Base-by-base conservation (phyloP, 306 rosid genomes). In the Acmispon strigosus region DNA sequence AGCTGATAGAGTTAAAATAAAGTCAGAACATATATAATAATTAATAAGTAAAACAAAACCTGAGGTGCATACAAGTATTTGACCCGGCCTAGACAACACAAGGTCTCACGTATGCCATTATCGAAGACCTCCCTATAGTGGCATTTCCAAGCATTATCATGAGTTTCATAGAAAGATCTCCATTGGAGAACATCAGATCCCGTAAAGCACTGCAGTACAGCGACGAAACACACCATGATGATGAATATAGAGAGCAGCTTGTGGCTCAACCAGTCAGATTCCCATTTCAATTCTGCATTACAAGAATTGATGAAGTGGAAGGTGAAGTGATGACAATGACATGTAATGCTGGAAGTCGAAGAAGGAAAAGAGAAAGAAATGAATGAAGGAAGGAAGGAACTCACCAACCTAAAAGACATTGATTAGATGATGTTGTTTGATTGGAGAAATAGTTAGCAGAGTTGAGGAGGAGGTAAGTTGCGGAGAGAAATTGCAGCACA, bases 111-210 rank as follows among this genome's bases (percentile, higher is more conserved):
- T 65, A 92, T 82, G 59, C 91, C 91, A 74, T 88, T 60, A 68
- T 92, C 98, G 47, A 92, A 92, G 2, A 92, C 81, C 88, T 92
- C 96, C 62, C 85, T 77, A 59, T 92, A 92, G 81, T 92, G 98
- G 43, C 82, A 85, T 81, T 82, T 90, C 98, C 96, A 92, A 75
- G 96, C 96, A 78, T 69, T 68, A 75, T 88, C 90, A 74, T 85
- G 86, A 43, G 92, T 75, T 69, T 84, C 76, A 69, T 92, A 92
- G 76, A 80, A 92, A 22, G 96, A 86, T 82, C 98, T 85, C 98
- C 98, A 90, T 73, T 69, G 82, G 43, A 90, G 77, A 79, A 92
- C 86, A 81, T 92, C 91, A 17, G 84, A 60, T 50, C 98, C 96
- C 0, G 79, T 56, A 41, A 88, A 88, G 74, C 89, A 92, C 72